Evolutionary conservation across 2,329 filamentous ascomycete species (phyloP).

Genomic region (Phialemonium atrogriseum): DNA sequence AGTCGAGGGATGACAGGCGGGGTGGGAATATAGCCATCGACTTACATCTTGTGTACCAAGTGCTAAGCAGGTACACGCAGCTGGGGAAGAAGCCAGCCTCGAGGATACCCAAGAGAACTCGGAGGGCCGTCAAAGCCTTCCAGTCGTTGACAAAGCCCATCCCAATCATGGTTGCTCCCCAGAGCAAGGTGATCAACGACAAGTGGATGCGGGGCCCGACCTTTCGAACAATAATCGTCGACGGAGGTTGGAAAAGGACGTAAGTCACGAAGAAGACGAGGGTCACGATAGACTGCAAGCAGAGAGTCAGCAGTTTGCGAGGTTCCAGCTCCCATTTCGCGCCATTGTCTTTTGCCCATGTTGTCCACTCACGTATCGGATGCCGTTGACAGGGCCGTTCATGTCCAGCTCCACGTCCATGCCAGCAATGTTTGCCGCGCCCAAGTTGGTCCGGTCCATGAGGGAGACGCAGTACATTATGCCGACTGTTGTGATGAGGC

Average conservation of each 20-base stretch:
- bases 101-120: conserved; percentile 53
- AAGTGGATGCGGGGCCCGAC: conserved; percentile 54
- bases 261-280: conserved; percentile 70
- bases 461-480: conserved; percentile 66
- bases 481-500: conserved; percentile 53
- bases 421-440: conserved; percentile 64
- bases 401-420: conserved; percentile 41
- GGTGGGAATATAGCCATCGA: conserved; percentile 4
- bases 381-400: conserved; percentile 25
- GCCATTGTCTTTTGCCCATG: too few species aligned
- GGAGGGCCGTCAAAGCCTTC: conserved; percentile 41
- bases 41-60: conserved; percentile 62
- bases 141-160: conserved; percentile 55
- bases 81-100: conserved; percentile 67
- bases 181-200: conserved; percentile 43
- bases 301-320: too few species aligned
- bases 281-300: conserved; percentile 56
- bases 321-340: too few species aligned
- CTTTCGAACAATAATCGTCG: conserved; percentile 59
- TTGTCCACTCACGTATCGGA: conserved; percentile 32
- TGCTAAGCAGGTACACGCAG: conserved; percentile 63
- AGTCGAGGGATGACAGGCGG: background rate
- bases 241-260: conserved; percentile 62
- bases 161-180: conserved; percentile 55
- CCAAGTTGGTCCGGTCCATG: conserved; percentile 73